Conservation (phyloP, 352 stramenopile species). For the Pythium plurisporium region DNA sequence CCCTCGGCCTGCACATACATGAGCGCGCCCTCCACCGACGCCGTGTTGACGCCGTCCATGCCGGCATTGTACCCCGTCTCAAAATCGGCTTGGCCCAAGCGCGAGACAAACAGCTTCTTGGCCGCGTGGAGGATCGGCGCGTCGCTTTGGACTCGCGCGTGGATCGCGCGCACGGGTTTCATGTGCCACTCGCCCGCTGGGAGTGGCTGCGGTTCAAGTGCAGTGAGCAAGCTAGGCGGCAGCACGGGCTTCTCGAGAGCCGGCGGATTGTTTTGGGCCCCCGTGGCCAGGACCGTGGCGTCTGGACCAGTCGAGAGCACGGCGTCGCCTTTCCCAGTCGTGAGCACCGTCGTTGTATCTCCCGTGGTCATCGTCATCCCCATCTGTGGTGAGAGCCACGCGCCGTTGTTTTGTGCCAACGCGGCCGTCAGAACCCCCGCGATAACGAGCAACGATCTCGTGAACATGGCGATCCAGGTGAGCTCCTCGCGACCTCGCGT, state of each 20-base stretch:
- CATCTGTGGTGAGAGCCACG: background rate
- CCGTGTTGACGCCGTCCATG: slow-evolving; percentile 82
- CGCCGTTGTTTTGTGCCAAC: background rate
- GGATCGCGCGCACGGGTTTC: slow-evolving; percentile 60
- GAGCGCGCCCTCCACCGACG: slow-evolving; percentile 72
- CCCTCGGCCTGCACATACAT: slow-evolving; percentile 87
- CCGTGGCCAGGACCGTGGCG: background rate
- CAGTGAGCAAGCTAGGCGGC: slow-evolving; percentile 15
- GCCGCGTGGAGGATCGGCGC: slow-evolving; percentile 47
- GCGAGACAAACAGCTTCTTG: slow-evolving; percentile 57
- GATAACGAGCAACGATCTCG: background rate
- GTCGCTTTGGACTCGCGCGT: slow-evolving; percentile 71
- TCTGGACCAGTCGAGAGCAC: background rate
- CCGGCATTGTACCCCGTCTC: slow-evolving; percentile 46
- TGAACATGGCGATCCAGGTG: background rate
- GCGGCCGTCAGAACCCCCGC: no score
- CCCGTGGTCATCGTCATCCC: background rate
- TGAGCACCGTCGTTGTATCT: background rate
- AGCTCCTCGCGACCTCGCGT: no score
- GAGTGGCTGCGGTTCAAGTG: slow-evolving; percentile 12
- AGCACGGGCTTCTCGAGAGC: background rate
- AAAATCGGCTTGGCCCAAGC: slow-evolving; percentile 43
- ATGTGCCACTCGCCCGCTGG: slow-evolving; percentile 49
- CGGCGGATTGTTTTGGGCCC: background rate
- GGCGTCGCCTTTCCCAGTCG: background rate